Percentiles rank a stretch among this genome's conserved stretches.
These are phyloP conservation scores for Neonectria punicea DNA, from an alignment of 2,329 filamentous ascomycete species.

Conservation along the genomic window DNA sequence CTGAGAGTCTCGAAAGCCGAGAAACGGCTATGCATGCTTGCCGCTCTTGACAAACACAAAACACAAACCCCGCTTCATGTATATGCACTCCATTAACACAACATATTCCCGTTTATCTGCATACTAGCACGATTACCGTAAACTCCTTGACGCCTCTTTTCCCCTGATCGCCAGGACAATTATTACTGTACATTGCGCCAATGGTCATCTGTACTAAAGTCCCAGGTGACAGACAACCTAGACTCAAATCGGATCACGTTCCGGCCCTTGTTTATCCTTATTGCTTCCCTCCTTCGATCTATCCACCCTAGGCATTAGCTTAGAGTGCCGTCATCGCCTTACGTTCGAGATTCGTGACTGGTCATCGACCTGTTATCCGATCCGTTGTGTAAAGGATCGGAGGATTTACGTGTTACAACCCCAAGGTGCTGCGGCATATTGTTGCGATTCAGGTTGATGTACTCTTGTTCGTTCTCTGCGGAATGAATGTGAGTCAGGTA, in stretches of 20 bases:
- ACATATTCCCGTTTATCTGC: neutral
- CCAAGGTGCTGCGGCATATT: conserved; percentile 28
- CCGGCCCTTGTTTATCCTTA: neutral
- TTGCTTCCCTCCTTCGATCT: neutral
- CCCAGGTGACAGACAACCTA: neutral
- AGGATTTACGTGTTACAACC: neutral
- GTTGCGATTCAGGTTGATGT: conserved; percentile 30
- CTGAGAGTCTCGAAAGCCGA: conserved; percentile 1
- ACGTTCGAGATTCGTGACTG: neutral
- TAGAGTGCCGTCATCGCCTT: conserved; percentile 1
- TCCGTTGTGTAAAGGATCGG: neutral
- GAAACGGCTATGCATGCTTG: neutral
- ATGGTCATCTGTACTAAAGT: neutral
- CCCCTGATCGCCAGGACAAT: neutral
- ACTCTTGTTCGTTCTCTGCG: conserved; percentile 23
- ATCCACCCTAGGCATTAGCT: neutral
- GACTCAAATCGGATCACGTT: conserved; percentile 8
- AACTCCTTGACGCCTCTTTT: neutral
- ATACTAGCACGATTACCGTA: neutral
- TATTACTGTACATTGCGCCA: neutral
- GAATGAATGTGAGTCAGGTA: neutral
- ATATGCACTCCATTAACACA: neutral
- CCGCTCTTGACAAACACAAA: conserved; percentile 5
- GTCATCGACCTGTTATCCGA: neutral
- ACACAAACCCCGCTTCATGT: conserved; percentile 4